These are phyloP conservation scores for Eimeria acervulina DNA, from an alignment of 169 alveolate genomes.

Conservation along the genomic window DNA sequence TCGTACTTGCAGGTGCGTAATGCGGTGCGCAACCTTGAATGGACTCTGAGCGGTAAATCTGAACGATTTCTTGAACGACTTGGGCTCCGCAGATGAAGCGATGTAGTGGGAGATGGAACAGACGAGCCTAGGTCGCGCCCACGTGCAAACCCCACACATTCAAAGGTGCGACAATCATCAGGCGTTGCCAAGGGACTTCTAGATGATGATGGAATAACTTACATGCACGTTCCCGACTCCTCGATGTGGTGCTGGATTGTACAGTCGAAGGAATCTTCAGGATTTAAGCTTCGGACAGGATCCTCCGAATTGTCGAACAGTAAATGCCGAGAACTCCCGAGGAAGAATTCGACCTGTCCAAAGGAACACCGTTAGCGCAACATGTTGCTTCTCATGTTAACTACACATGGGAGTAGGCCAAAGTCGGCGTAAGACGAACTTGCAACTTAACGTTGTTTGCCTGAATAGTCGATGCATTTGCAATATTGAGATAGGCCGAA, in stretches of 20 bases:
- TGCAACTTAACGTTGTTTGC: conserved; percentile 77
- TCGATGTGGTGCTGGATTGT: conserved; percentile 68
- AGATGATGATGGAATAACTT: neutral
- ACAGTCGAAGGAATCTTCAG: conserved; percentile 82
- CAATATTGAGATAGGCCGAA: conserved; percentile 79
- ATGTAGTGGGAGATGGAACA: conserved; percentile 81
- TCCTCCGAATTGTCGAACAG: conserved; percentile 81
- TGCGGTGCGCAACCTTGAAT: conserved; percentile 61
- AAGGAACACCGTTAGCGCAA: neutral
- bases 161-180: neutral
- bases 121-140: conserved; percentile 58
- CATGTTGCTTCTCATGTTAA: neutral
- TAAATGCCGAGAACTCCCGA: conserved; percentile 58
- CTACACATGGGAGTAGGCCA: neutral
- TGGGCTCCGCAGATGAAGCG: conserved; percentile 77
- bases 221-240: conserved; percentile 81
- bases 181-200: neutral
- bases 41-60: conserved; percentile 83
- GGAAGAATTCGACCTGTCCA: conserved; percentile 74
- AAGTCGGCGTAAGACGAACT: conserved; percentile 26
- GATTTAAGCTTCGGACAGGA: conserved; percentile 68
- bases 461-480: conserved; percentile 68
- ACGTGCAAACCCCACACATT: neutral
- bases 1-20: conserved; percentile 73
- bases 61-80: conserved; percentile 81